Conservation (phyloP, 768 basidiomycete species). For the Russula sp. region DNA sequence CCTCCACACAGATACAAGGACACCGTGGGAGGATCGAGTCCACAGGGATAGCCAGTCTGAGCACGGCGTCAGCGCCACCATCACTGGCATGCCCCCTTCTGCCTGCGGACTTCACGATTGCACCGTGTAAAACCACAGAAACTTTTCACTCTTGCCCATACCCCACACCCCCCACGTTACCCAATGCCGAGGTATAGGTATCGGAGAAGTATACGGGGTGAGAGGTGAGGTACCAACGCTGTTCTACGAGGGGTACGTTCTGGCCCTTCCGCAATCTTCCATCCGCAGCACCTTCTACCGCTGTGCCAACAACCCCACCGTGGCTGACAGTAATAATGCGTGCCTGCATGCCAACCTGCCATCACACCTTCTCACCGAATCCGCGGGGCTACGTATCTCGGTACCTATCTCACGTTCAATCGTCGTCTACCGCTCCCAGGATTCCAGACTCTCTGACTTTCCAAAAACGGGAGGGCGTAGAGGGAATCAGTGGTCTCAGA, state of each 20-base stretch:
- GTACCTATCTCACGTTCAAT: not conserved
- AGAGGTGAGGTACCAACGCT: conserved; percentile 57
- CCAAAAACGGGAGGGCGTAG: conserved; percentile 41
- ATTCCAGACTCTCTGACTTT: conserved; percentile 50
- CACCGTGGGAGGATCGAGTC: conserved; percentile 60
- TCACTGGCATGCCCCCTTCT: conserved; percentile 46
- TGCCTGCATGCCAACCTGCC: not conserved
- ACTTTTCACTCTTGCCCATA: not conserved
- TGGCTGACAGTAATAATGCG: conserved; percentile 60
- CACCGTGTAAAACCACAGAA: conserved; percentile 42
- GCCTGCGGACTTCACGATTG: conserved; percentile 61
- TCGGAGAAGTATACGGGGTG: conserved; percentile 52
- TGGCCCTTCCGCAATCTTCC: conserved; percentile 41
- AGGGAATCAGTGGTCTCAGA: conserved; percentile 57
- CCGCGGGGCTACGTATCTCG: conserved; percentile 1
- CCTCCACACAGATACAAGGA: conserved; percentile 56
- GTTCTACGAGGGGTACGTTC: conserved; percentile 53
- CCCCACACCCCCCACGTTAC: not conserved
- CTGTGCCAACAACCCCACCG: conserved; percentile 42
- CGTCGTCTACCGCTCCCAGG: not conserved
- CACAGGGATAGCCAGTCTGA: conserved; percentile 56
- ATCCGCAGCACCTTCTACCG: conserved; percentile 57
- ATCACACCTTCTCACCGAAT: not conserved
- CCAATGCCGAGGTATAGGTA: conserved; percentile 57
- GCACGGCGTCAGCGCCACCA: conserved; percentile 57